Percentiles rank a stretch among this genome's conserved stretches.
Conservation (phyloP, 495 filamentous ascomycete species). For the Lentithecium fluviatile region DNA sequence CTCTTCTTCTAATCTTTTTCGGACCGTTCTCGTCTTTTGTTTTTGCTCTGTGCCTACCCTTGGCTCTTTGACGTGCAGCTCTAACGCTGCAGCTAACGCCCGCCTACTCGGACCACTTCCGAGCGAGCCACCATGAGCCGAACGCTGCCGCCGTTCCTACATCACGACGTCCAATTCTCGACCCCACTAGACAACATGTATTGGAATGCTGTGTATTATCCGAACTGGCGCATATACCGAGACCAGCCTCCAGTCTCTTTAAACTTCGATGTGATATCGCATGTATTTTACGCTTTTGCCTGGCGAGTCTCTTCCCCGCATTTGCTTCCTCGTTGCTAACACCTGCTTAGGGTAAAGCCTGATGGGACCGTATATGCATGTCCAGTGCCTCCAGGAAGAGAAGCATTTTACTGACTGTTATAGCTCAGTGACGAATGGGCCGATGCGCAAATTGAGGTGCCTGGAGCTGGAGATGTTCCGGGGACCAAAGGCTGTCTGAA, state of each 20-base stretch:
- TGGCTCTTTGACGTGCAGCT: conserved; percentile 8
- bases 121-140: conserved; percentile 22
- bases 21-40: not conserved
- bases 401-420: conserved; percentile 9
- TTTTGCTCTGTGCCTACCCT: not conserved
- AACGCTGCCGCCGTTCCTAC: conserved; percentile 4
- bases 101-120: conserved; percentile 4
- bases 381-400: not conserved
- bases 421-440: conserved; percentile 87
- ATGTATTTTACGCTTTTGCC: conserved; percentile 90
- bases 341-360: conserved; percentile 58
- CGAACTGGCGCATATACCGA: conserved; percentile 78
- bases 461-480: conserved; percentile 54
- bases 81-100: conserved; percentile 25
- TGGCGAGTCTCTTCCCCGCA: conserved; percentile 46
- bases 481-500: conserved; percentile 67
- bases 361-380: conserved; percentile 80
- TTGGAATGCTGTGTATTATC: conserved; percentile 85
- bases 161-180: conserved; percentile 12
- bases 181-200: conserved; percentile 45
- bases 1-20: not conserved
- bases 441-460: conserved; percentile 74
- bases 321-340: conserved; percentile 16
- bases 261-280: conserved; percentile 66
- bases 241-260: conserved; percentile 75